These are phyloP conservation scores for Monosporascus sp. DNA, from an alignment of 2,329 filamentous ascomycete genomes.

Conservation along the genomic window DNA sequence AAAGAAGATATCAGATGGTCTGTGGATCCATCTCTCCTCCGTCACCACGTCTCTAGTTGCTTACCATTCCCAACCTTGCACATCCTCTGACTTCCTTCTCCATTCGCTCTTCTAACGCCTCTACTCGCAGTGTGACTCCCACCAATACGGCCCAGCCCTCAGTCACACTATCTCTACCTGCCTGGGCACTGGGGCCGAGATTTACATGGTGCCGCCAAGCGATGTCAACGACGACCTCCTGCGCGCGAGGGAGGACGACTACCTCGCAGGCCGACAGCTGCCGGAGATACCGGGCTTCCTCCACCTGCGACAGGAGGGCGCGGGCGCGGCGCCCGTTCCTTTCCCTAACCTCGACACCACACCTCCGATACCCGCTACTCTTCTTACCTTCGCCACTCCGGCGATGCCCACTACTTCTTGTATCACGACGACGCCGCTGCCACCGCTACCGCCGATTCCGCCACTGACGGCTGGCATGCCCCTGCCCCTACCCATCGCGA, in stretches of 20 bases:
- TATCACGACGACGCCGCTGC: too few relatives aligned
- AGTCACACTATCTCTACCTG: slow-evolving; percentile 23
- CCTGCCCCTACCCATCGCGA: neutral
- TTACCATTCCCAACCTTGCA: neutral
- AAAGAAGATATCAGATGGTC: slow-evolving; percentile 25
- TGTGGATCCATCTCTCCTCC: neutral
- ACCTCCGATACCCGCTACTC: too few relatives aligned
- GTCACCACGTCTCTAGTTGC: neutral
- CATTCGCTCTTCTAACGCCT: slow-evolving; percentile 27
- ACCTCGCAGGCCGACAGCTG: slow-evolving; percentile 23
- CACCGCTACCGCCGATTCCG: neutral
- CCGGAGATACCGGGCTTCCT: slow-evolving; percentile 20
- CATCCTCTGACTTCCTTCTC: neutral
- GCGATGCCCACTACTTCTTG: too few relatives aligned
- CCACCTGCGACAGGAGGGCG: slow-evolving; percentile 22
- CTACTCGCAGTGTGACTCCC: slow-evolving; percentile 26
- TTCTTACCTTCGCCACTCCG: too few relatives aligned
- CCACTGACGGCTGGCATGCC: neutral
- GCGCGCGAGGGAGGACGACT: slow-evolving; percentile 21
- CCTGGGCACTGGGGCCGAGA: slow-evolving; percentile 23
- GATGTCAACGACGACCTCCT: slow-evolving; percentile 18
- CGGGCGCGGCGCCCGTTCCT: neutral
- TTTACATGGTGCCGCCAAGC: slow-evolving; percentile 23
- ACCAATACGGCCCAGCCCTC: slow-evolving; percentile 23
- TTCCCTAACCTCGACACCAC: too few relatives aligned